These are phyloP conservation scores for Fusarium floridanum DNA, from an alignment of 2,329 filamentous ascomycete genomes.

Conservation along the genomic window DNA sequence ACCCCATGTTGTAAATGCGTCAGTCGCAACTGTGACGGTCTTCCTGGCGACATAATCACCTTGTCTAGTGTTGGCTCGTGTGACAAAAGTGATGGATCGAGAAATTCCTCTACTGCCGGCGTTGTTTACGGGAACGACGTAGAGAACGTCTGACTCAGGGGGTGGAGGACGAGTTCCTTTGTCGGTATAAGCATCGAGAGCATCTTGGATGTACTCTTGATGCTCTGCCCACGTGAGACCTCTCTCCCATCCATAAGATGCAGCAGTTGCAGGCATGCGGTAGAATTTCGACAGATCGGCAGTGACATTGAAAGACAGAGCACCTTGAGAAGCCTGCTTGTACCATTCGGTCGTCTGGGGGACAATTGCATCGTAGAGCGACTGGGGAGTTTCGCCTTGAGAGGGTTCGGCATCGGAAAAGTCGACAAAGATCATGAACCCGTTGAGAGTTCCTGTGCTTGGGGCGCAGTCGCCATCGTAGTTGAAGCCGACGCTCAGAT, in stretches of 20 bases:
- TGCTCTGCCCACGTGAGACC: constrained; percentile 13
- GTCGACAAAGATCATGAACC: constrained; percentile 55
- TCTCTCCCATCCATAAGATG: constrained; percentile 37
- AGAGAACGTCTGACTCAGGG: constrained; percentile 22
- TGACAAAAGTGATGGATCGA: neutral
- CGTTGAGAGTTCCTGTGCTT: constrained; percentile 47
- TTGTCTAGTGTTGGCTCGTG: neutral
- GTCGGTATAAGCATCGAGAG: constrained; percentile 19
- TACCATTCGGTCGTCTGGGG: constrained; percentile 31
- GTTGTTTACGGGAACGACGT: constrained; percentile 22
- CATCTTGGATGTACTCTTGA: constrained; percentile 29
- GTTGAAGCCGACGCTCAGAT: neutral
- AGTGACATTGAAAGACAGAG: constrained; percentile 39
- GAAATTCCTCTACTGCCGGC: neutral
- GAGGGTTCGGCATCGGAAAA: constrained; percentile 45
- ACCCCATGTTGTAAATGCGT: constrained; percentile 49
- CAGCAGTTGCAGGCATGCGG: constrained; percentile 45
- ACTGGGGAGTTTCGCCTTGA: constrained; percentile 40
- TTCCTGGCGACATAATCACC: constrained; percentile 31
- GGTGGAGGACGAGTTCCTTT: constrained; percentile 11
- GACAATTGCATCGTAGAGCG: constrained; percentile 32
- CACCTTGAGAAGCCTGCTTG: constrained; percentile 44
- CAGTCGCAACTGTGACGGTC: constrained; percentile 49
- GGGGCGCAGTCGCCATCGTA: constrained; percentile 46
- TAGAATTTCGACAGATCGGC: constrained; percentile 40